Evolutionary conservation across 148 eudicot genomes (phyloP).

Genomic region (Chenopodium berlandieri): DNA sequence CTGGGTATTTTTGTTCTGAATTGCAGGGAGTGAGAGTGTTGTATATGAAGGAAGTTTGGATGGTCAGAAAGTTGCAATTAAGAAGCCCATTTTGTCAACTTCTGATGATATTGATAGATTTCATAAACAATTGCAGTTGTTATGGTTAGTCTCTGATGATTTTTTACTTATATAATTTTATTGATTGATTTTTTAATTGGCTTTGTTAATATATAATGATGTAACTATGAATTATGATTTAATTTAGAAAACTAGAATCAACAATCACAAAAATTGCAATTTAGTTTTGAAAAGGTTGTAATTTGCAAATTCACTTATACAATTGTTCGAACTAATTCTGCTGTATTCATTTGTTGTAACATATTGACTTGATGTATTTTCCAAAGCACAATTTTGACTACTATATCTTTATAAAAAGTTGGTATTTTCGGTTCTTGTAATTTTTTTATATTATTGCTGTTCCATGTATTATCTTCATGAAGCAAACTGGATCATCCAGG

Average conservation of each 20-base stretch:
- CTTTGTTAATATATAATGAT: no score
- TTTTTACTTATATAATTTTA: neutral
- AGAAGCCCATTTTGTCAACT: conserved; percentile 85
- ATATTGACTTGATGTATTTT: no score
- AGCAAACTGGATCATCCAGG: conserved; percentile 94
- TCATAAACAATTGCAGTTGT: conserved; percentile 79
- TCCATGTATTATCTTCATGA: conserved; percentile 23
- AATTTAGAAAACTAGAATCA: no score
- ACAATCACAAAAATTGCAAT: no score
- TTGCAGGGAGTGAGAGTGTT: conserved; percentile 80
- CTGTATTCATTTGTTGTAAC: no score
- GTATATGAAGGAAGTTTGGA: conserved; percentile 77
- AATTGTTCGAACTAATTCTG: no score
- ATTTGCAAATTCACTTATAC: no score
- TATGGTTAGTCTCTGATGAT: conserved; percentile 45
- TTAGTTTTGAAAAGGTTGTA: no score
- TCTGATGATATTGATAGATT: conserved; percentile 78
- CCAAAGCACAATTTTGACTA: no score
- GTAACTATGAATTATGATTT: no score
- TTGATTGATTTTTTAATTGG: no score
- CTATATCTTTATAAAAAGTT: neutral
- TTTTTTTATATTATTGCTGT: neutral
- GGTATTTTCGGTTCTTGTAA: neutral
- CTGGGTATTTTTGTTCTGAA: neutral
- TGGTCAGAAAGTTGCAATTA: conserved; percentile 73